Evolutionary conservation across 495 filamentous ascomycete species (phyloP).

Genomic region (Staphylotrichum tortipilum): DNA sequence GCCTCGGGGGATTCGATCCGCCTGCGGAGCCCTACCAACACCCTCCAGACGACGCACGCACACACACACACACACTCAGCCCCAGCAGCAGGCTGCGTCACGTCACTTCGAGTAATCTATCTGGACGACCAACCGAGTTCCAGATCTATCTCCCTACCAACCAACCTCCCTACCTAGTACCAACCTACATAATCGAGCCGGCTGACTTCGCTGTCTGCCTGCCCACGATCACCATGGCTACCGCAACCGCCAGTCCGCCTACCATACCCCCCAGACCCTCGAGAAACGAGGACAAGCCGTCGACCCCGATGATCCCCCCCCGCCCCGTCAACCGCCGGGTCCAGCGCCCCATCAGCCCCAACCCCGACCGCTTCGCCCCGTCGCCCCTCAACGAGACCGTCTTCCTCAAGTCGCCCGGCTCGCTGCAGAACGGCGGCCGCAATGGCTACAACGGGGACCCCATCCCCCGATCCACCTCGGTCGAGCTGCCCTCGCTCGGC

Average conservation of each 20-base stretch:
- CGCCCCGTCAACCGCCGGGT: slow-evolving; percentile 56
- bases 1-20: no score
- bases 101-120: no score
- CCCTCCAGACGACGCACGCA: no score
- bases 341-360: slow-evolving; percentile 72
- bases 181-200: background rate
- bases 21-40: no score
- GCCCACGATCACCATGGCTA: slow-evolving; percentile 35
- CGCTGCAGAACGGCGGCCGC: slow-evolving; percentile 29
- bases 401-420: slow-evolving; percentile 24
- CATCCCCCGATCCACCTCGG: slow-evolving; percentile 60
- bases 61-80: no score
- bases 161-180: no score
- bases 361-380: slow-evolving; percentile 66
- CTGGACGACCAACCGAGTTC: no score
- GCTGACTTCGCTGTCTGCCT: no score
- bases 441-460: slow-evolving; percentile 40
- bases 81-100: no score
- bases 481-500: slow-evolving; percentile 73
- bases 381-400: slow-evolving; percentile 71
- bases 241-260: slow-evolving; percentile 46
- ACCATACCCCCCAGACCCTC: slow-evolving; percentile 58
- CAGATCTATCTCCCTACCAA: background rate
- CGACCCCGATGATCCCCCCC: slow-evolving; percentile 55
- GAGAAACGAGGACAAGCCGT: slow-evolving; percentile 34